Evolutionary conservation across 129 eudicot genomes (phyloP).

Genomic region (Oenanthe sinensis): DNA sequence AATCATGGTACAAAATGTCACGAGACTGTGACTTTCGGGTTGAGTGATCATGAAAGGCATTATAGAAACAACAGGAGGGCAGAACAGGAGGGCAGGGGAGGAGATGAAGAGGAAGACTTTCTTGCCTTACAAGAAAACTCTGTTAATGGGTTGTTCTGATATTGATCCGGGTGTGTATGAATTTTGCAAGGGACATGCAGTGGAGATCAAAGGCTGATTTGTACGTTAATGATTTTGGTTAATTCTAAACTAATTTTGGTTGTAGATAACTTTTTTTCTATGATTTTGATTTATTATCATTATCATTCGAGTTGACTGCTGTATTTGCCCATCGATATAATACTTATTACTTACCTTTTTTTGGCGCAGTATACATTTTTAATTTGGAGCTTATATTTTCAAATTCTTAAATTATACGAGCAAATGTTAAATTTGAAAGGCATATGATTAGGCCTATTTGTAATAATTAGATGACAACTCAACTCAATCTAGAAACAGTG

Average conservation of each 20-base stretch:
- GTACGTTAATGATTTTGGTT: background rate
- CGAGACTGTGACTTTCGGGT: background rate
- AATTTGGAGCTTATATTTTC: background rate
- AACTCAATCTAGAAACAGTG: no score
- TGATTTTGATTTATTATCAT: background rate
- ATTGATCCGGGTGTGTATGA: slow-evolving; percentile 4
- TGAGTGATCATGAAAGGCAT: background rate
- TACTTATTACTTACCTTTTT: background rate
- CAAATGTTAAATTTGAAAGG: background rate
- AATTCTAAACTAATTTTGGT: background rate
- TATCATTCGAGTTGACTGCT: background rate
- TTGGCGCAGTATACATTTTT: background rate
- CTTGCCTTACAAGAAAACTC: slow-evolving; percentile 4
- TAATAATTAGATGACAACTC: no score
- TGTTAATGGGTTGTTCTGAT: background rate
- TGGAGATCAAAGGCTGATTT: background rate
- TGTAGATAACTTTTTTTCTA: background rate
- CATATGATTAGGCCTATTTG: no score
- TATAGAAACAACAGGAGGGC: background rate
- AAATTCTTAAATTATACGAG: background rate
- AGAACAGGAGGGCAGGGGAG: background rate
- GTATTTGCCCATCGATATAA: no score
- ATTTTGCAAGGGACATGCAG: slow-evolving; percentile 3
- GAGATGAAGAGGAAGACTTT: slow-evolving; percentile 2
- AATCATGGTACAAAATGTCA: background rate